A percentile compares a stretch with the other conserved stretches of the same genome.
Evolutionary conservation across 495 filamentous ascomycete species (phyloP).

Genomic region (Aspergillus mulundensis): DNA sequence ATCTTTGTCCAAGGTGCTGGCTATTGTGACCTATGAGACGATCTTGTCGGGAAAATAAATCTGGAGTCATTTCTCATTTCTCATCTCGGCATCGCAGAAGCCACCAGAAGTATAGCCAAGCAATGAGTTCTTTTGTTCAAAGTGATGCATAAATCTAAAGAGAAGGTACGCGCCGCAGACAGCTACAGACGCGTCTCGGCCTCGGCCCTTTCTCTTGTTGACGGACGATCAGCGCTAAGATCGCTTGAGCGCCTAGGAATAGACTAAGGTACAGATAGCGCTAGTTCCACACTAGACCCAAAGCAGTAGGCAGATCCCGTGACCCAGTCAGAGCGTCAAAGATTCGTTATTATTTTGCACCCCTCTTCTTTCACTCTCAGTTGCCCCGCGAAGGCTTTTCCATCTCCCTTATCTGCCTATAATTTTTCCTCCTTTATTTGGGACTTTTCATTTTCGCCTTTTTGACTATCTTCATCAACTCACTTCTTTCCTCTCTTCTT

Average conservation of each 20-base stretch:
- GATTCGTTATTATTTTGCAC: constrained; percentile 13
- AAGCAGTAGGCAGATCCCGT: constrained; percentile 20
- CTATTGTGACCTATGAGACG: neutral
- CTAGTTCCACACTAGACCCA: constrained; percentile 6
- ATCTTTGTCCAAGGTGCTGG: neutral
- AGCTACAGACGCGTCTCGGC: constrained; percentile 3
- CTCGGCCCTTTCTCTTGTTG: neutral
- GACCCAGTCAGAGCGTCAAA: constrained; percentile 3
- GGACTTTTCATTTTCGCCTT: constrained; percentile 10
- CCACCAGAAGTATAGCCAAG: neutral
- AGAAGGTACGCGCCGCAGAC: neutral
- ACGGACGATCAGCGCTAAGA: constrained; percentile 18
- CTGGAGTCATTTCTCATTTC: neutral
- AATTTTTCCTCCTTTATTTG: constrained; percentile 12
- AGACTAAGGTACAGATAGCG: too few relatives aligned
- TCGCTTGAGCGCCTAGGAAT: constrained; percentile 26
- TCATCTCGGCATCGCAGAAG: neutral
- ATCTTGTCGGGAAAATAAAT: neutral
- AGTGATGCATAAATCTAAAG: neutral
- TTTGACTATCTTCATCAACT: constrained; percentile 34
- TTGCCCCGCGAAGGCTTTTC: constrained; percentile 10
- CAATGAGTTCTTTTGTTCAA: neutral
- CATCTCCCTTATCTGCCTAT: constrained; percentile 11
- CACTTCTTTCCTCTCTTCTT: constrained; percentile 19
- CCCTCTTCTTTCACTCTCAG: constrained; percentile 17